Evolutionary conservation across 2,329 filamentous ascomycete species (phyloP).

Genomic region (Fonsecaea monophora): DNA sequence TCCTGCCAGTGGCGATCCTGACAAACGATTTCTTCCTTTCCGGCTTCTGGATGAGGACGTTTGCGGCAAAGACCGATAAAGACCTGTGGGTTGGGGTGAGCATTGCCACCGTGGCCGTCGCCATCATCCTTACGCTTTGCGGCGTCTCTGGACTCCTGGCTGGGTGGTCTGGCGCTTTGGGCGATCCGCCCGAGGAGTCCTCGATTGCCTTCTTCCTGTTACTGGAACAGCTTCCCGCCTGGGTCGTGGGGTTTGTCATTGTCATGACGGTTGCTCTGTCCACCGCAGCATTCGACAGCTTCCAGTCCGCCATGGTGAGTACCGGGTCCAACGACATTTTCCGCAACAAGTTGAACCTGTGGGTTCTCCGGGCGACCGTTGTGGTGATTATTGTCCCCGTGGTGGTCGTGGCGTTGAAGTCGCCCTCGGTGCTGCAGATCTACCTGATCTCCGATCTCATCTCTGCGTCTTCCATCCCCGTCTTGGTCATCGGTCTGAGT

Average conservation of each 20-base stretch:
- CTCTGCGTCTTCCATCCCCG: conserved; percentile 76
- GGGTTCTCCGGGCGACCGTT: conserved; percentile 73
- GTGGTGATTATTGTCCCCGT: conserved; percentile 76
- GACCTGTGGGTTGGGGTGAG: conserved; percentile 77
- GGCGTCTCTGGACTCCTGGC: conserved; percentile 76
- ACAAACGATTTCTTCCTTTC: conserved; percentile 89
- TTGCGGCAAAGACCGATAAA: conserved; percentile 77
- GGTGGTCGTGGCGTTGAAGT: conserved; percentile 75
- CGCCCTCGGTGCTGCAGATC: conserved; percentile 77
- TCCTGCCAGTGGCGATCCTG: conserved; percentile 78
- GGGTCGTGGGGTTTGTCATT: conserved; percentile 82
- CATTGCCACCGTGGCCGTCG: conserved; percentile 69
- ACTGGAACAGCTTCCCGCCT: conserved; percentile 72
- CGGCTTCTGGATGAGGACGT: conserved; percentile 83
- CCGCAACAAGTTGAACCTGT: conserved; percentile 78
- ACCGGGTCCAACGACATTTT: conserved; percentile 84
- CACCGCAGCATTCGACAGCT: conserved; percentile 78
- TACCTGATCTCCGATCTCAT: conserved; percentile 83
- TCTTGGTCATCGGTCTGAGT: conserved; percentile 73
- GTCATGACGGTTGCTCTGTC: conserved; percentile 80
- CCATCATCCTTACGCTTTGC: conserved; percentile 74
- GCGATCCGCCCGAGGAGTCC: conserved; percentile 66
- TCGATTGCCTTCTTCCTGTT: conserved; percentile 78
- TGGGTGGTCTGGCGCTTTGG: conserved; percentile 75
- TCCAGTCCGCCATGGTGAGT: conserved; percentile 86